Conservation (phyloP, 345 rosid genomes). For the Rhizophora apiculata region DNA sequence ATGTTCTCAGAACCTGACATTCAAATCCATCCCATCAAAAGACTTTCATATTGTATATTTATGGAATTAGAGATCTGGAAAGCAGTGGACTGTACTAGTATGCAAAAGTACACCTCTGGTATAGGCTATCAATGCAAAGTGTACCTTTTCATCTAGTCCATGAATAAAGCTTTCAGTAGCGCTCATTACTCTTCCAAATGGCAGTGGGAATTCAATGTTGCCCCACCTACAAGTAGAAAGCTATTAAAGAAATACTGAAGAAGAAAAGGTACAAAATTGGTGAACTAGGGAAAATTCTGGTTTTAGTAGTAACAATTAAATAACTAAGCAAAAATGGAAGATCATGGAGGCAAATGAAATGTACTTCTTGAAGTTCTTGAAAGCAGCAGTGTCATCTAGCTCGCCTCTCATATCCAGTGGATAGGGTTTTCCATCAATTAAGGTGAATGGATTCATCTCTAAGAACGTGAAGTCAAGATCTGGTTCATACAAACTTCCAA, state of each 20-base stretch:
- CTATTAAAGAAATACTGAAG: constrained; percentile 15
- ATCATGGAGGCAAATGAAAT: constrained; percentile 4
- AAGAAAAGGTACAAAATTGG: not conserved
- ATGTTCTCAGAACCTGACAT: not conserved
- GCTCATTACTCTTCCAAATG: constrained; percentile 96
- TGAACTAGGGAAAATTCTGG: not conserved
- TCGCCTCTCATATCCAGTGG: constrained; percentile 99
- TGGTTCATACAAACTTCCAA: constrained; percentile 21
- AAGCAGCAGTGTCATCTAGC: constrained; percentile 95
- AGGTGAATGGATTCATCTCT: constrained; percentile 96
- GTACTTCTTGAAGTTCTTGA: constrained; percentile 96
- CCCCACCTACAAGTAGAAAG: constrained; percentile 69
- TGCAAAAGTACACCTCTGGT: too few species aligned
- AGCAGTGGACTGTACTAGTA: too few species aligned
- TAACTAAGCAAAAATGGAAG: not conserved
- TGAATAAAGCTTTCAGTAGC: constrained; percentile 83
- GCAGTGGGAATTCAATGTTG: constrained; percentile 81
- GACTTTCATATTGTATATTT: not conserved
- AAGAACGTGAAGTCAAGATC: constrained; percentile 97
- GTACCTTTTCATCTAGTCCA: constrained; percentile 94
- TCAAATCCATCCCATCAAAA: not conserved
- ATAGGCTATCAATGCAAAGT: not conserved
- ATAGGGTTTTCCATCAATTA: constrained; percentile 91
- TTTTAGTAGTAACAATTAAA: not conserved
- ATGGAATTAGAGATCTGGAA: not conserved